phyloP scores from a whole-genome alignment of 164 flowering plant species.

The Sedum album region DNA sequence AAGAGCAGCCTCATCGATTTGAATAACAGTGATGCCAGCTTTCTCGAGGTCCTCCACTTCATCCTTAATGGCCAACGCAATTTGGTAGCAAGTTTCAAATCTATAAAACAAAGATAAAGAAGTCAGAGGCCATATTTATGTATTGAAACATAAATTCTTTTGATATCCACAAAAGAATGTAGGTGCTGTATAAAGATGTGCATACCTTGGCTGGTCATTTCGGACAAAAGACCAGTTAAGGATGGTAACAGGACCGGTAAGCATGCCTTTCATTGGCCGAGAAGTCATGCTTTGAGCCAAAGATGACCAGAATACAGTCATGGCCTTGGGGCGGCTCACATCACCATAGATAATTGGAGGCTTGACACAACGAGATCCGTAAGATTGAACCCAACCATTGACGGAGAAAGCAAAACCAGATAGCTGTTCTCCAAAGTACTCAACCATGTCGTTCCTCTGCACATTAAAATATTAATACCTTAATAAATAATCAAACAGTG shows the following conservation, averaged over 20 bases:
- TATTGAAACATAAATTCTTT: too few species aligned
- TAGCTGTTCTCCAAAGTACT: conserved; percentile 88
- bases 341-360: conserved; percentile 92
- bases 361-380: conserved; percentile 87
- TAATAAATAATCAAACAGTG: background rate
- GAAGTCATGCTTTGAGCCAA: conserved; percentile 64
- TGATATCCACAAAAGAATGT: background rate
- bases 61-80: conserved; percentile 65
- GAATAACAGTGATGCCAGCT: conserved; percentile 50
- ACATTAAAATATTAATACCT: background rate
- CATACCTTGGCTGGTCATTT: conserved; percentile 21
- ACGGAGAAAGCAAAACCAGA: conserved; percentile 84
- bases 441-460: conserved; percentile 94
- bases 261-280: conserved; percentile 41
- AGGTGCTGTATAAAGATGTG: background rate
- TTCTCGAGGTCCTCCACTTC: conserved; percentile 68
- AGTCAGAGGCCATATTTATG: too few species aligned
- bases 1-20: conserved; percentile 59
- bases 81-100: conserved; percentile 53
- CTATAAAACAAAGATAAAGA: too few species aligned
- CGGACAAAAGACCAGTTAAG: conserved; percentile 38
- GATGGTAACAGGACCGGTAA: conserved; percentile 34
- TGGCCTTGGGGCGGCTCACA: conserved; percentile 79
- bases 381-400: conserved; percentile 89
- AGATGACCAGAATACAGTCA: conserved; percentile 89